Base-by-base conservation (phyloP, 495 filamentous ascomycete species). In the Trichoderma reesei region DNA sequence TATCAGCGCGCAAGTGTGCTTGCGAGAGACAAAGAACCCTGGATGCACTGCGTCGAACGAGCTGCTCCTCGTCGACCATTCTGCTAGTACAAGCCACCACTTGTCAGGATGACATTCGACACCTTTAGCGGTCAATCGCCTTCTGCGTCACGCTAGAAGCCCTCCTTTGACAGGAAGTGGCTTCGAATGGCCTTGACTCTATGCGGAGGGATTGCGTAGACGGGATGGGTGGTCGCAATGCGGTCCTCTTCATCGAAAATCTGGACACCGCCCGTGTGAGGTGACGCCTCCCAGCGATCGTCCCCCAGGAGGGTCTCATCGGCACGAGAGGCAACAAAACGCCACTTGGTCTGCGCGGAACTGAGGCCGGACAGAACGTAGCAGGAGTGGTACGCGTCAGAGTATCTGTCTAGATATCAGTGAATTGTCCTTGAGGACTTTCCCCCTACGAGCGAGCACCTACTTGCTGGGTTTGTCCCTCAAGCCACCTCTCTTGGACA, bases 381-480 rank as follows among this genome's bases (percentile, higher is more conserved):
- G 76, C 87, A 91, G 37, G 90, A 86, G 76, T 98, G 94, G 73
- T 98, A 98, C 63, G 87, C 85, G 74, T 98, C 94, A 1, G 90
- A 81, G 54, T 79, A 77, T 69, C 91, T 93, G 65, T 61, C 62
- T 37, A 41, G 20, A n/a, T 10, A 46, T 41, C 41, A 42, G 41
- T 11, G 5, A n/a, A 41, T 11, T 41, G 33, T 26, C 20, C 59
- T 33, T 9, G n/a, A 39, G 41, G 18, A 9, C 16, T 16, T 2
- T 39, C 18, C 5, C 10, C 11, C 13, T 9, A 31, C 16, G 16
- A 54, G 62, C 48, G 20, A 59, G 60, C 36, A 85, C 88, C 77
- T 80, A 94, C 89, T 91, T 90, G 71, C 85, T 85, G 13, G 94
- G 94, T 77, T 98, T 98, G 76, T 98, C 94, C 69, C 93, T 84